phyloP scores from a whole-genome alignment of 2,329 filamentous ascomycete species.

The Pseudonectria foliicola region DNA sequence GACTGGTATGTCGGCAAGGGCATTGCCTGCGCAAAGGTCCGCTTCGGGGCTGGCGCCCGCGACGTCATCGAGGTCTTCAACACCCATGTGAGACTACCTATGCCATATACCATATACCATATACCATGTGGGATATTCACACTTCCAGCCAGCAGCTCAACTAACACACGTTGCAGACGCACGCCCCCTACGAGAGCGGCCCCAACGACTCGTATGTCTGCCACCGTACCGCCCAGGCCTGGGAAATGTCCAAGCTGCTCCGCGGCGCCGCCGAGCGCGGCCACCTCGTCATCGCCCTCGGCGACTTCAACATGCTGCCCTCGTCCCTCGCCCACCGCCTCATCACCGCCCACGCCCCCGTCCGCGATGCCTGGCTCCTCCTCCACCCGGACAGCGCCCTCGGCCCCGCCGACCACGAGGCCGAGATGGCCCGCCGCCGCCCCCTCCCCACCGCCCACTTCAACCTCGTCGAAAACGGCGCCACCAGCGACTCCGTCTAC shows the following conservation, averaged over 20 bases:
- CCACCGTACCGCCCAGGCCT: conserved; percentile 86
- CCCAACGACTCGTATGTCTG: conserved; percentile 80
- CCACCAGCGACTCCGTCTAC: conserved; percentile 75
- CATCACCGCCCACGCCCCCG: conserved; percentile 68
- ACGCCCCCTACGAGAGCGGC: conserved; percentile 79
- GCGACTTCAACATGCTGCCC: conserved; percentile 97
- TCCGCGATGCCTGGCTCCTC: conserved; percentile 78
- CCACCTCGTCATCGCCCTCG: conserved; percentile 76
- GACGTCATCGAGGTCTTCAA: conserved; percentile 85
- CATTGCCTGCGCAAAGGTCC: conserved; percentile 73
- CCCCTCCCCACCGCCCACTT: conserved; percentile 68
- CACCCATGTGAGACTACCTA: conserved; percentile 59
- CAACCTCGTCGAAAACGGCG: conserved; percentile 75
- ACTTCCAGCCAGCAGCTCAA: too few species aligned
- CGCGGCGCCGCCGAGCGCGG: conserved; percentile 72
- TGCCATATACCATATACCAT: neutral
- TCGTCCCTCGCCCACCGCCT: conserved; percentile 76
- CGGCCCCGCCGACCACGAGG: conserved; percentile 60
- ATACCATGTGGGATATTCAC: too few species aligned
- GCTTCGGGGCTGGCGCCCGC: conserved; percentile 55
- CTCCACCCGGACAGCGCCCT: conserved; percentile 78
- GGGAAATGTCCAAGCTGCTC: conserved; percentile 89
- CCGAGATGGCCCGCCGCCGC: conserved; percentile 58
- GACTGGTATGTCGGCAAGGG: conserved; percentile 98
- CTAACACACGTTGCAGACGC: too few species aligned